These are phyloP conservation scores for Cladophialophora psammophila DNA, from an alignment of 2,329 filamentous ascomycete genomes.

Conservation along the genomic window DNA sequence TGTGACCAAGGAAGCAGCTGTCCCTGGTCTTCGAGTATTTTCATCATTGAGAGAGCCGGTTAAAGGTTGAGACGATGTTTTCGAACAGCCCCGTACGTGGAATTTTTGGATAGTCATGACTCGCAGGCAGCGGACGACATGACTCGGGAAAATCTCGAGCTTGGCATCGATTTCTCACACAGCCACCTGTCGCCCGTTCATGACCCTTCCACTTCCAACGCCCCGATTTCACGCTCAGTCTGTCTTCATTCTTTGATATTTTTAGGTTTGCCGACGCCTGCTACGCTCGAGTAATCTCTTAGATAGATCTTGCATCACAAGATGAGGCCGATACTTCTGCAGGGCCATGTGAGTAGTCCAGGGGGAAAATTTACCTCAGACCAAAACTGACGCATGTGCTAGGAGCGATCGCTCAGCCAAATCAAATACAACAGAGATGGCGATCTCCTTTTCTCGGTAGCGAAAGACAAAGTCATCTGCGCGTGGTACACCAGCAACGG, in stretches of 20 bases:
- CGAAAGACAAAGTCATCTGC: slow-evolving; percentile 96
- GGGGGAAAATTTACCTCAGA: slow-evolving; percentile 29
- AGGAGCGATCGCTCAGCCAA: slow-evolving; percentile 93
- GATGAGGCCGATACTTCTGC: slow-evolving; percentile 96
- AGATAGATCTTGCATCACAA: neutral
- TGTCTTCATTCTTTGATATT: neutral
- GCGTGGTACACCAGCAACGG: slow-evolving; percentile 98
- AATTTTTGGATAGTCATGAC: slow-evolving; percentile 24
- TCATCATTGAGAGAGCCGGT: slow-evolving; percentile 18
- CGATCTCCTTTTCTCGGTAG: slow-evolving; percentile 93
- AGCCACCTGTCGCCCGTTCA: neutral
- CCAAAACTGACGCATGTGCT: slow-evolving; percentile 40
- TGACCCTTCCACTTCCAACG: slow-evolving; percentile 13
- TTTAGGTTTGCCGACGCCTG: neutral
- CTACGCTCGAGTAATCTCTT: slow-evolving; percentile 1
- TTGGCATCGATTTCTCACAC: slow-evolving; percentile 32
- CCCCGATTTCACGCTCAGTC: neutral
- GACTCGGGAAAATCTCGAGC: slow-evolving; percentile 15
- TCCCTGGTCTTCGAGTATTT: slow-evolving; percentile 18
- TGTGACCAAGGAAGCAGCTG: slow-evolving; percentile 16
- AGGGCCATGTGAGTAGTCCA: slow-evolving; percentile 74
- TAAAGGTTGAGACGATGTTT: slow-evolving; percentile 26
- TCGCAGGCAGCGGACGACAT: neutral
- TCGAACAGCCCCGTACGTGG: slow-evolving; percentile 6
- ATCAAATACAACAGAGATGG: slow-evolving; percentile 96